phyloP scores from a whole-genome alignment of 2,329 filamentous ascomycete species.

The Coniochaeta sp. region DNA sequence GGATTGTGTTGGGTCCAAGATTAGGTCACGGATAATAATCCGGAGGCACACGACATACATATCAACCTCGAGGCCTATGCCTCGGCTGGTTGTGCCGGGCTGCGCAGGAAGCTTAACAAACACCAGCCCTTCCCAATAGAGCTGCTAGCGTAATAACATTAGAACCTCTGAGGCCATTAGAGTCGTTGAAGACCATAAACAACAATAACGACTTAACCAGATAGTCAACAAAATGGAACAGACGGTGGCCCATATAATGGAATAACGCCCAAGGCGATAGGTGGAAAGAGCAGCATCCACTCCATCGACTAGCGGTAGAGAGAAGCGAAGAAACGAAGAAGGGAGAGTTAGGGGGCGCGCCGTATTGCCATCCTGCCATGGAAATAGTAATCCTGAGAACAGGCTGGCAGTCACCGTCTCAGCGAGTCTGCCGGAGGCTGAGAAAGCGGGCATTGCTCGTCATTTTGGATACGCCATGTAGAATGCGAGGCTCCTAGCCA shows the following conservation, averaged over 20 bases:
- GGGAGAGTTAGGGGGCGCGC: not conserved
- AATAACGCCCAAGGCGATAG: not conserved
- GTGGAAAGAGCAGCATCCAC: not conserved
- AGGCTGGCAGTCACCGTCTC: not conserved
- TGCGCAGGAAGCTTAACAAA: not conserved
- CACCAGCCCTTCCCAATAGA: not conserved
- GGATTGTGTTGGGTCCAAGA: not conserved
- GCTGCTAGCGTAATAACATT: not conserved
- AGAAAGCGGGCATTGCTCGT: not conserved
- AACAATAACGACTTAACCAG: not conserved
- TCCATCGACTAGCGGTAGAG: not conserved
- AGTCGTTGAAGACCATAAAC: not conserved
- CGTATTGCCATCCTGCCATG: not conserved
- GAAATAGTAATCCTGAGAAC: not conserved
- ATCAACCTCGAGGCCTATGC: not conserved
- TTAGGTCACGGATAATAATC: not conserved
- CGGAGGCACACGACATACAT: not conserved
- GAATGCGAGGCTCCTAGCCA: not conserved
- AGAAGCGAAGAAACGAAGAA: not conserved
- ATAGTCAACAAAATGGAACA: not conserved
- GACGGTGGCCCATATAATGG: not conserved
- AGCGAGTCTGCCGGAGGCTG: not conserved
- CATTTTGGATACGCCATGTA: not conserved
- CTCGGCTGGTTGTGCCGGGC: not conserved
- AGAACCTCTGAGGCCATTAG: not conserved